phyloP scores from a whole-genome alignment of 768 basidiomycete genomes.

The button mushroom (Agaricus bisporus) region DNA sequence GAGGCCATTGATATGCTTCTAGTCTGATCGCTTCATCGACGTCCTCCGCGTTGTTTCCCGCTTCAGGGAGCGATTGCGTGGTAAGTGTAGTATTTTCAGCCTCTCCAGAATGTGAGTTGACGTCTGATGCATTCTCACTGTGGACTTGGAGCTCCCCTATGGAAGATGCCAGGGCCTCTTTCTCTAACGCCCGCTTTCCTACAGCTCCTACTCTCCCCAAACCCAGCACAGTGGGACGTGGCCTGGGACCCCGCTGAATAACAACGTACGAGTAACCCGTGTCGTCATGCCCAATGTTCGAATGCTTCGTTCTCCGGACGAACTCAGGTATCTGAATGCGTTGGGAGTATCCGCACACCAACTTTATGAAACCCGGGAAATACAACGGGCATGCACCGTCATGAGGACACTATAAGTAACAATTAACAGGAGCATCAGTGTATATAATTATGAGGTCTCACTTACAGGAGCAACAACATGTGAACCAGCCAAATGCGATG shows the following conservation, averaged over 20 bases:
- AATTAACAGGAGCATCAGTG: neutral
- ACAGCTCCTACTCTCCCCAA: conserved; percentile 50
- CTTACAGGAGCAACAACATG: conserved; percentile 89
- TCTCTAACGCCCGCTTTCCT: conserved; percentile 37
- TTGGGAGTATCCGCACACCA: conserved; percentile 82
- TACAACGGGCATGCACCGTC: conserved; percentile 79
- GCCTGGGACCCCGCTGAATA: conserved; percentile 73
- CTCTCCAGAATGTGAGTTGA: conserved; percentile 2
- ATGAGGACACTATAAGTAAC: conserved; percentile 70
- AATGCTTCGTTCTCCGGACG: conserved; percentile 84
- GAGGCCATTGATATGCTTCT: conserved; percentile 86
- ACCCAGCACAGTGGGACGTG: conserved; percentile 29
- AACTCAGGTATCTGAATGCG: conserved; percentile 83
- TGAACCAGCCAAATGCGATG: conserved; percentile 41
- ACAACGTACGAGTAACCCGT: conserved; percentile 88
- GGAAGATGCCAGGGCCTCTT: conserved; percentile 21
- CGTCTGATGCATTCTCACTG: conserved; percentile 20
- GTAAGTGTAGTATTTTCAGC: neutral
- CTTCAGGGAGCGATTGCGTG: conserved; percentile 4
- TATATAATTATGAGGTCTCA: neutral
- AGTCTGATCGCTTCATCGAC: conserved; percentile 51
- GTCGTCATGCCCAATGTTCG: conserved; percentile 79
- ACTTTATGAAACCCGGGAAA: conserved; percentile 40
- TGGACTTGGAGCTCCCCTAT: conserved; percentile 38
- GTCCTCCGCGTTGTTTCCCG: conserved; percentile 18